Percentiles rank a stretch among this genome's conserved stretches.
These are phyloP conservation scores for Plasmodium malariae DNA, from an alignment of 169 alveolate genomes.

Conservation along the genomic window DNA sequence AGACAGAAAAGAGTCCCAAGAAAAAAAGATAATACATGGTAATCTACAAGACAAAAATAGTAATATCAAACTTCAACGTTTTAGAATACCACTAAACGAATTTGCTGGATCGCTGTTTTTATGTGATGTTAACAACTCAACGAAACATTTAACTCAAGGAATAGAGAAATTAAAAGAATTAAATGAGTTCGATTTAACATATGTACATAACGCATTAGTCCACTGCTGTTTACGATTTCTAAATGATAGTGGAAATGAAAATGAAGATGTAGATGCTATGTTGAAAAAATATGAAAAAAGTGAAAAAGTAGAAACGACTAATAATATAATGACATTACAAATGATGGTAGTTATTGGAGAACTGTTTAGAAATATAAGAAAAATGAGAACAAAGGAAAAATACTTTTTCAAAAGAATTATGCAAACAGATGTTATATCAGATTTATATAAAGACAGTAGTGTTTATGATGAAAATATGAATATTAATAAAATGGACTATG, in stretches of 20 bases:
- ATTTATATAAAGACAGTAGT: constrained; percentile 43
- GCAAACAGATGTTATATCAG: constrained; percentile 58
- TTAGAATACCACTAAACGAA: constrained; percentile 68
- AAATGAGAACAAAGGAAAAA: constrained; percentile 49
- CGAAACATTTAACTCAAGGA: constrained; percentile 39
- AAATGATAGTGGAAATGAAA: constrained; percentile 71
- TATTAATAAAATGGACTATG: constrained; percentile 39
- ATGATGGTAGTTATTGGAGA: constrained; percentile 76
- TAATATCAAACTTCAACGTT: constrained; percentile 26
- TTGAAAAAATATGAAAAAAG: constrained; percentile 66
- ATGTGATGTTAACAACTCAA: constrained; percentile 64
- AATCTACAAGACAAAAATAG: background rate
- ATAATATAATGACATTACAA: constrained; percentile 73
- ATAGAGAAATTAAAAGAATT: constrained; percentile 53
- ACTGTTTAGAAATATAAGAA: constrained; percentile 63
- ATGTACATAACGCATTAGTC: constrained; percentile 67
- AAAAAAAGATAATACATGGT: background rate
- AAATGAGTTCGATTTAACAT: constrained; percentile 57
- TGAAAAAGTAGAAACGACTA: constrained; percentile 74
- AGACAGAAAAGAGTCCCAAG: background rate
- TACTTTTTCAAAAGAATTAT: constrained; percentile 40
- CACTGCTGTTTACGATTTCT: constrained; percentile 33
- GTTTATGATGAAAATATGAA: constrained; percentile 67
- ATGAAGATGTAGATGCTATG: constrained; percentile 62
- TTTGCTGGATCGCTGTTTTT: constrained; percentile 60